Percentiles rank a stretch among this genome's conserved stretches.
These are phyloP conservation scores for Schoenoplectus triqueter DNA, from an alignment of 202 grass and related monocot species.

Conservation along the genomic window DNA sequence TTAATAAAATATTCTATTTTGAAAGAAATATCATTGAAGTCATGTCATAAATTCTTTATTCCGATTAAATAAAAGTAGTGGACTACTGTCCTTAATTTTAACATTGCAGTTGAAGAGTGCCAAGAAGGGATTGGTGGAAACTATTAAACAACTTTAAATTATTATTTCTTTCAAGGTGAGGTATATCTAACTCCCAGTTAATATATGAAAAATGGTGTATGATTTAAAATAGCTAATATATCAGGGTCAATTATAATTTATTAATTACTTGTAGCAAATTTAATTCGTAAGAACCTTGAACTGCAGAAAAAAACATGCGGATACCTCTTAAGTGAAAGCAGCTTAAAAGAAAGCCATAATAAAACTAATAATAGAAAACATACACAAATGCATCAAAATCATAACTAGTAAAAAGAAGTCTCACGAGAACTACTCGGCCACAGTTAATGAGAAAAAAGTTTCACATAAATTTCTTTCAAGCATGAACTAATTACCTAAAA, in stretches of 20 bases:
- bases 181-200: neutral
- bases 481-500: slow-evolving; percentile 37
- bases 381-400: neutral
- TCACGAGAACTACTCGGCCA: neutral
- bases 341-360: neutral
- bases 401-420: neutral
- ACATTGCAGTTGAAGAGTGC: slow-evolving; percentile 7
- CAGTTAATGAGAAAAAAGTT: neutral
- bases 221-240: neutral
- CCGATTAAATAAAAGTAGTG: neutral
- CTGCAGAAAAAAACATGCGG: neutral
- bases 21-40: slow-evolving; percentile 24
- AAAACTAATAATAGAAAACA: neutral
- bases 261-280: neutral
- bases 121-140: neutral
- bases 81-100: neutral
- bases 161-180: neutral
- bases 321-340: neutral
- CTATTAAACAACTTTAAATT: slow-evolving; percentile 3
- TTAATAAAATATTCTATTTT: neutral
- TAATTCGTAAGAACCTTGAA: slow-evolving; percentile 2
- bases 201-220: neutral
- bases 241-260: neutral
- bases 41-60: neutral
- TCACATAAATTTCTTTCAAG: neutral